Evolutionary conservation across 257 asterid genomes (phyloP), one percentile per base, ranked within the genome.

Genomic region (Scutellaria galericulata): DNA sequence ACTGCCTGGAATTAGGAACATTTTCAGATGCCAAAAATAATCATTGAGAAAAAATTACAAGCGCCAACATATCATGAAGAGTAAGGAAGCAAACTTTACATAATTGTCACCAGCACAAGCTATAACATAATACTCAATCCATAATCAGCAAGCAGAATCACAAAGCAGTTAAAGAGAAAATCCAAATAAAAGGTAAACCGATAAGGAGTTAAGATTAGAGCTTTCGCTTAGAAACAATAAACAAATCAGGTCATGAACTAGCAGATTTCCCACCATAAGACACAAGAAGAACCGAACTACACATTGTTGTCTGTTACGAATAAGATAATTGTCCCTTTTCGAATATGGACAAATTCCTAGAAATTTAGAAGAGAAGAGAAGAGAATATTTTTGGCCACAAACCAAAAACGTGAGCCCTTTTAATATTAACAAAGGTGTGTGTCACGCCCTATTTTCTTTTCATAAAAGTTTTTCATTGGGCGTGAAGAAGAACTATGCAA

Each of bases 1-100:
- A 57, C 97, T 88, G 5, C 98, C 98, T 94, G 90, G 47, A 73
- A 74, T 64, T 80, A 42, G 14, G 62, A 51, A 60, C 59, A 65
- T 27, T n/a, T 47, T 68, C n/a, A 71, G 81, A 60, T 7, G 18
- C 48, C 59, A 54, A 59, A 6, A 35, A 10, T 50, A 27, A 67
- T 9, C 39, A 58, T 40, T 2, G 13, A 53, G 45, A 20, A 46
- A 37, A 52, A 56, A 42, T 27, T 65, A 68, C 47, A 13, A 10
- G 57, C 12, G 37, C 15, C 51, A 53, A 54, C 24, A 18, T 41
- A 14, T 14, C 18, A 45, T 41, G 6, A 20, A 46, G 27, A 11
- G 50, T 65, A 60, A 54, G 18, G 39, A 75, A 39, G 13, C 66
- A 67, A 76, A 40, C 70, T 37, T 45, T 37, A 48, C 61, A 68